Conservation (phyloP, 495 filamentous ascomycete species). For the Patellaria atrata region DNA sequence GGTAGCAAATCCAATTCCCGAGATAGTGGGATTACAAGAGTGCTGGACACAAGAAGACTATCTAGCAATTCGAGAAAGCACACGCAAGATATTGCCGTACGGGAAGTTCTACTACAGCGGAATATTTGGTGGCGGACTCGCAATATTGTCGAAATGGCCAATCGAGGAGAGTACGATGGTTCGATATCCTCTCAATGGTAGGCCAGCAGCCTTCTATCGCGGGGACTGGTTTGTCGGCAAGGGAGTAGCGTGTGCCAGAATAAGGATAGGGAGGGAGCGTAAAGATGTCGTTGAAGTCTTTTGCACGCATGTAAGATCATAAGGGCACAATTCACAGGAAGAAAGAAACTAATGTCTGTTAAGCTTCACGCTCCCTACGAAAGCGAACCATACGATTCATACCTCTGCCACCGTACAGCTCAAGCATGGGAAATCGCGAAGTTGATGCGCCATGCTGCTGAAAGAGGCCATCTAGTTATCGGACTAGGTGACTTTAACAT, state of each 20-base stretch:
- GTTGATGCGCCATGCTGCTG: conserved; percentile 69
- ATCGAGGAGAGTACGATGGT: conserved; percentile 83
- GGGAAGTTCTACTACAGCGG: conserved; percentile 89
- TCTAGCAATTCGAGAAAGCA: conserved; percentile 60
- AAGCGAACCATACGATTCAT: conserved; percentile 62
- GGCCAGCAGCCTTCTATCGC: conserved; percentile 82
- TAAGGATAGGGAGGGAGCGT: conserved; percentile 51
- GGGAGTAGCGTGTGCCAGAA: conserved; percentile 73
- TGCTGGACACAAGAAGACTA: conserved; percentile 92
- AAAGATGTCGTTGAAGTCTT: conserved; percentile 80
- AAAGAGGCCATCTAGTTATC: conserved; percentile 71
- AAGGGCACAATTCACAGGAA: not conserved
- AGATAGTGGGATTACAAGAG: conserved; percentile 90
- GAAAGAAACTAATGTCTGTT: conserved; percentile 9
- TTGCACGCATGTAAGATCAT: conserved; percentile 56
- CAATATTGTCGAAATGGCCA: conserved; percentile 91
- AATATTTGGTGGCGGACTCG: conserved; percentile 77
- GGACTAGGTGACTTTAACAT: conserved; percentile 93
- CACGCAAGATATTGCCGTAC: conserved; percentile 67
- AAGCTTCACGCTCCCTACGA: conserved; percentile 84
- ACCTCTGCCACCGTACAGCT: conserved; percentile 75
- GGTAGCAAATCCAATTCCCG: conserved; percentile 45
- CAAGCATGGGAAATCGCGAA: conserved; percentile 98
- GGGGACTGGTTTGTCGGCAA: conserved; percentile 95
- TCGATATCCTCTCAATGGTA: conserved; percentile 80